These are phyloP conservation scores for Russula sp. DNA, from an alignment of 768 basidiomycete genomes.

Conservation along the genomic window DNA sequence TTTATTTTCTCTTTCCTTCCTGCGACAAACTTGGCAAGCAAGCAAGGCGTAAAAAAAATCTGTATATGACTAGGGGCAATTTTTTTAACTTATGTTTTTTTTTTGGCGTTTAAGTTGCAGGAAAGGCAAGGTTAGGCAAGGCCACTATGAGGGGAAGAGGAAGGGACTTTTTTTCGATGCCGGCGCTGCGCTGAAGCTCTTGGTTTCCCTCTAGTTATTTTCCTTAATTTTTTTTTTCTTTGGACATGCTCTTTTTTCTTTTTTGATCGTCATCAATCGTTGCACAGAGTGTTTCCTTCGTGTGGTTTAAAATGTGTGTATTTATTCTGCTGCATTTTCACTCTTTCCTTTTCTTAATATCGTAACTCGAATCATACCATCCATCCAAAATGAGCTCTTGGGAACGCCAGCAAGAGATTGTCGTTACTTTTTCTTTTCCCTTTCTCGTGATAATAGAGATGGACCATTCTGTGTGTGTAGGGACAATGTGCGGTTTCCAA, in stretches of 20 bases:
- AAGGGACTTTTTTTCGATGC: not conserved
- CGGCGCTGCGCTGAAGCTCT: not conserved
- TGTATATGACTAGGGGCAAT: conserved; percentile 8
- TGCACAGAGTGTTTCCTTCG: not conserved
- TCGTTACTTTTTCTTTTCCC: not conserved
- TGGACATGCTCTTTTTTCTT: not conserved
- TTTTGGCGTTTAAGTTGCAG: not conserved
- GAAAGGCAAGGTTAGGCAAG: not conserved
- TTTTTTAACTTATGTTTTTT: conserved; percentile 10
- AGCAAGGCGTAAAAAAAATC: not conserved
- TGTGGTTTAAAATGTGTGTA: not conserved
- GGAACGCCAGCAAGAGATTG: not conserved
- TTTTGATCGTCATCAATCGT: not conserved
- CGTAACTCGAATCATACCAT: conserved; percentile 6
- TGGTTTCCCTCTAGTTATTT: not conserved
- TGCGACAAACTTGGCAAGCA: not conserved
- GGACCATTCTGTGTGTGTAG: not conserved
- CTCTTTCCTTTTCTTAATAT: not conserved
- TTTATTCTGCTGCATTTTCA: conserved; percentile 21
- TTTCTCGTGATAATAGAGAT: not conserved
- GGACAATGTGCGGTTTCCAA: not conserved
- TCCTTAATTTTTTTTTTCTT: not conserved
- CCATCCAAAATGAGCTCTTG: not conserved
- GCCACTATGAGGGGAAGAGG: not conserved
- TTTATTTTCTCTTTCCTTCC: not conserved